Evolutionary conservation across 2,329 filamentous ascomycete species (phyloP).

Genomic region (Beauveria sp.): DNA sequence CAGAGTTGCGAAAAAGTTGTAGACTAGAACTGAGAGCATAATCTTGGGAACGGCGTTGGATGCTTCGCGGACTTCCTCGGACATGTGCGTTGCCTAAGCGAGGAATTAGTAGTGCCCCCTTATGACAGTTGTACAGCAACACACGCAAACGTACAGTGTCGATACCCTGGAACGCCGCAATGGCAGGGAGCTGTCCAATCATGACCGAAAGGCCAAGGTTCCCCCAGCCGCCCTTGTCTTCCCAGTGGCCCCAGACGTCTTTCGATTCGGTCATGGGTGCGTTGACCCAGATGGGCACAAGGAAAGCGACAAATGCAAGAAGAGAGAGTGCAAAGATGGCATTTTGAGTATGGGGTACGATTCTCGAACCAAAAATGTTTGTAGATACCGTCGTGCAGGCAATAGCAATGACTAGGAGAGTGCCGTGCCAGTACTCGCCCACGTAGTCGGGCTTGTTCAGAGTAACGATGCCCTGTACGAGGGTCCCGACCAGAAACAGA

Average conservation of each 20-base stretch:
- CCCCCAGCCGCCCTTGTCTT: conserved; percentile 11
- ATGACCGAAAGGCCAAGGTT: conserved; percentile 11
- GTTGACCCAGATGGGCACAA: conserved; percentile 14
- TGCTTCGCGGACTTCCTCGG: conserved; percentile 14
- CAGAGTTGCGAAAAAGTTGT: conserved; percentile 1
- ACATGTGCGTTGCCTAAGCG: conserved; percentile 13
- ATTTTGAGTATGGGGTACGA: conserved; percentile 13
- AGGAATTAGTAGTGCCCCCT: background rate
- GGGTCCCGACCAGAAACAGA: conserved; percentile 12
- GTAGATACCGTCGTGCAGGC: background rate
- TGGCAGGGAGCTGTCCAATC: conserved; percentile 13
- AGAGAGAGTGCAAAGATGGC: conserved; percentile 13
- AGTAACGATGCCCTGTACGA: conserved; percentile 12
- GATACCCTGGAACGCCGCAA: conserved; percentile 6
- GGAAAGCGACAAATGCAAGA: conserved; percentile 9
- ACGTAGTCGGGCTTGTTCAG: conserved; percentile 11
- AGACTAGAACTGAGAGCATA: background rate
- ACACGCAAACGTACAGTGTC: conserved; percentile 9
- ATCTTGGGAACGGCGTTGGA: conserved; percentile 10
- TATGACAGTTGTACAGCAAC: too few relatives aligned
- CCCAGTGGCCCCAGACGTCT: conserved; percentile 12
- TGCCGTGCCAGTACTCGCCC: conserved; percentile 12
- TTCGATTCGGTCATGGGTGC: conserved; percentile 8
- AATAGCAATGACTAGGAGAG: conserved; percentile 11
- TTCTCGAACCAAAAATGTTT: conserved; percentile 10